Percentiles rank a stretch among this genome's conserved stretches.
These are phyloP conservation scores for Wickerhamomyces queroliae DNA, from an alignment of 805 yeast species.

Conservation along the genomic window DNA sequence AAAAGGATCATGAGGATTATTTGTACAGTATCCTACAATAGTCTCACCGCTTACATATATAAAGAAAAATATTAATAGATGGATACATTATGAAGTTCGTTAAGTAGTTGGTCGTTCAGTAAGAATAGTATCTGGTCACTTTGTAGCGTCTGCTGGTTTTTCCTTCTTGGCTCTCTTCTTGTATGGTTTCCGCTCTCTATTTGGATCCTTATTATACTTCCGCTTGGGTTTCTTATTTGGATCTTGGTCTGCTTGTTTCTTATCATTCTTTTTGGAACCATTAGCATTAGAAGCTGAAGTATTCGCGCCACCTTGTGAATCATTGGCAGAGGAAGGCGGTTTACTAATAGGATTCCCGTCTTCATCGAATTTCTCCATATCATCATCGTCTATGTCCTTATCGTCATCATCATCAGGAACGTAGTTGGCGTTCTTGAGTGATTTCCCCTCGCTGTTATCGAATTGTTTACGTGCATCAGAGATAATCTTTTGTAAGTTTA, in stretches of 20 bases:
- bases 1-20: conserved; percentile 13
- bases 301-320: conserved; percentile 2
- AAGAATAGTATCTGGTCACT: not conserved
- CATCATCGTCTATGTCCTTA: conserved; percentile 17
- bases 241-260: conserved; percentile 11
- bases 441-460: conserved; percentile 52
- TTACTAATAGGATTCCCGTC: conserved; percentile 14
- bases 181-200: conserved; percentile 27
- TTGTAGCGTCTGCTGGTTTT: conserved; percentile 5
- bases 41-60: not conserved
- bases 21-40: conserved; percentile 11
- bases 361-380: conserved; percentile 8
- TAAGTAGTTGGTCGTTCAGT: not conserved
- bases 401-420: conserved; percentile 24
- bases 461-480: conserved; percentile 62
- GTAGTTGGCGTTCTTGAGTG: conserved; percentile 22
- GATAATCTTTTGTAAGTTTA: conserved; percentile 53
- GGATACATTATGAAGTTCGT: not conserved
- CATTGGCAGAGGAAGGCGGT: conserved; percentile 1
- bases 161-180: conserved; percentile 25
- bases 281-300: not conserved
- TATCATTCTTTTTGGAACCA: conserved; percentile 2
- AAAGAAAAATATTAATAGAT: not conserved
- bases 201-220: conserved; percentile 23
- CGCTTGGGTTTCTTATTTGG: conserved; percentile 18